Base-by-base conservation (phyloP, 106 monocot genomes). In the Vanilla planifolia region DNA sequence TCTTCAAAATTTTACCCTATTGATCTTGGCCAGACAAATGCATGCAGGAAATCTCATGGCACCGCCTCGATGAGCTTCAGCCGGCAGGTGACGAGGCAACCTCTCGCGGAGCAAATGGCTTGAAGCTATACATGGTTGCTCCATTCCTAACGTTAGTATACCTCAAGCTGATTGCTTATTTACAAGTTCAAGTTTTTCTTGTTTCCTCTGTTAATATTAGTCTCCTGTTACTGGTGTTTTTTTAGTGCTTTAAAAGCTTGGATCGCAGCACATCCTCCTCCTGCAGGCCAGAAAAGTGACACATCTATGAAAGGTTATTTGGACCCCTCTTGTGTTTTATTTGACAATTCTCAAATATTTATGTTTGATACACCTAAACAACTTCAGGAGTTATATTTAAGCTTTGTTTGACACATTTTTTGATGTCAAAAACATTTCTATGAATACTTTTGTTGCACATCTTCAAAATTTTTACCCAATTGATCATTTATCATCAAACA, bases 91-190 rank as follows among this genome's bases (percentile, higher is more conserved):
- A 96, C 60, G 84, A 87, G 29, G 69, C 66, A 60, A 69, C 70
- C 16, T 87, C 90, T 33, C 90, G 90, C 40, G 86, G 71, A 47
- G 58, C 57, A 53, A 96, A 79, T 73, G 96, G 96, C 15, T 68
- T 96, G 70, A 96, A 91, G 69, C 96, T 96, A 48, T 96, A 91
- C 71, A 96, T 96, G 96, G 96, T 96, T 59, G 90, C 87, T 8
- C 96, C 91, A 5, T 96, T 96, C 59, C 39, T 91, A 66, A 72
- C 42, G 96, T 96, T 15, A 78, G 86, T 76, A 40, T 59, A n/a
- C 66, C 19, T 34, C 16, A 30, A 30, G 6, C n/a, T 53, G 16
- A 51, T 28, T 8, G 28, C 16, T 22, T 20, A 26, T 30, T 26
- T 60, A 17, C 20, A 8, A 1, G 0, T 59, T n/a, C 51, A 17